These are phyloP conservation scores for Leonotis leonurus DNA, from an alignment of 257 asterid genomes.

Conservation along the genomic window DNA sequence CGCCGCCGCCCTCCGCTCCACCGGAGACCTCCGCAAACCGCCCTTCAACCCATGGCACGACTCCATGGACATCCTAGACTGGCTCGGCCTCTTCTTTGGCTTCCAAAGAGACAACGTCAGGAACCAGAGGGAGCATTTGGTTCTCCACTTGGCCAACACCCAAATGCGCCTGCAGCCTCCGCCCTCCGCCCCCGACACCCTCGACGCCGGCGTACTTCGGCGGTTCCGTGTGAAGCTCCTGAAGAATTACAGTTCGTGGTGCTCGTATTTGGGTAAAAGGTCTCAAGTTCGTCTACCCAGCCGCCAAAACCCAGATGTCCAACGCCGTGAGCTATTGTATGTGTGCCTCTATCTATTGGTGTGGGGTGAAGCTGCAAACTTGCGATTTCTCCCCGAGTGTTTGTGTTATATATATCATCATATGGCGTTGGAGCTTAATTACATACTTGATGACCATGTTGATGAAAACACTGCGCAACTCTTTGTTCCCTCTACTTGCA, in stretches of 20 bases:
- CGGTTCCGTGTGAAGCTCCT: constrained; percentile 64
- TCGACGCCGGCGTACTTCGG: constrained; percentile 60
- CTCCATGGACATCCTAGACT: constrained; percentile 68
- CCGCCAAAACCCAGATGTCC: constrained; percentile 48
- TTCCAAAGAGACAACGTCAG: constrained; percentile 78
- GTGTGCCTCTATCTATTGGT: constrained; percentile 59
- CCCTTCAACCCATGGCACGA: constrained; percentile 58
- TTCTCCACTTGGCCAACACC: constrained; percentile 75
- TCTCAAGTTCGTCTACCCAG: constrained; percentile 69
- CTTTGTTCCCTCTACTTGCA: constrained; percentile 64
- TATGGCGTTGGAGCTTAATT: constrained; percentile 81
- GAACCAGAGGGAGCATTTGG: constrained; percentile 88
- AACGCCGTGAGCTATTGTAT: constrained; percentile 79
- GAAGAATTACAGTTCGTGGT: constrained; percentile 74
- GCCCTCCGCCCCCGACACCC: constrained; percentile 49
- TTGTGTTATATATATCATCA: constrained; percentile 81
- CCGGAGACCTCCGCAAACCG: constrained; percentile 67
- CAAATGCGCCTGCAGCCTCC: constrained; percentile 88
- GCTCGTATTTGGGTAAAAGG: constrained; percentile 64
- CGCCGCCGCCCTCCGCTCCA: constrained; percentile 57
- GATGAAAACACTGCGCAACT: constrained; percentile 67
- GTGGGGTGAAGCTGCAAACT: constrained; percentile 92
- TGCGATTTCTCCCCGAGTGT: constrained; percentile 80
- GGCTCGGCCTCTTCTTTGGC: constrained; percentile 97
- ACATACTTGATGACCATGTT: constrained; percentile 60